Evolutionary conservation across 345 rosid genomes (phyloP).

Genomic region (Rhodomyrtus tomentosa): DNA sequence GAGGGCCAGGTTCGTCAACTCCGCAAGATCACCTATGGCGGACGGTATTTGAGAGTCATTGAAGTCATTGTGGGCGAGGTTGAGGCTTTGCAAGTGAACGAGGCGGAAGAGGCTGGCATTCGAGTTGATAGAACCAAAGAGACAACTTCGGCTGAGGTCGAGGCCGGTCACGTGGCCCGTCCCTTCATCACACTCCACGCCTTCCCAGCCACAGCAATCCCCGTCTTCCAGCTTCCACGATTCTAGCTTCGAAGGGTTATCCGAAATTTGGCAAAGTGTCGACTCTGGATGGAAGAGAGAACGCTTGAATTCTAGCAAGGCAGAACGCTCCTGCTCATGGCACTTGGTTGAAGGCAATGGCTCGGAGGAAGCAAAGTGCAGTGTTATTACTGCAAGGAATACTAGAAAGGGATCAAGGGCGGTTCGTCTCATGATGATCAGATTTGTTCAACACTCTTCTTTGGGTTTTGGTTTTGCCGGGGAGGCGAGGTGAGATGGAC

Average conservation of each 20-base stretch:
- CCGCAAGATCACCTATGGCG: neutral
- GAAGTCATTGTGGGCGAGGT: neutral
- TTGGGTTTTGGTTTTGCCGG: too few relatives aligned
- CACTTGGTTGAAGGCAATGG: neutral
- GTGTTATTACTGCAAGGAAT: neutral
- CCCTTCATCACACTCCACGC: slow-evolving; percentile 1
- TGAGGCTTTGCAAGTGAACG: slow-evolving; percentile 4
- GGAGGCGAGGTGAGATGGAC: too few relatives aligned
- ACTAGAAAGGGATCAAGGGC: neutral
- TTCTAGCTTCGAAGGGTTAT: neutral
- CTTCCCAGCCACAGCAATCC: neutral
- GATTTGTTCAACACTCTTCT: too few relatives aligned
- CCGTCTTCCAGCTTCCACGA: neutral
- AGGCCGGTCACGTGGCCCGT: slow-evolving; percentile 4
- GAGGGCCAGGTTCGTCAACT: slow-evolving; percentile 2
- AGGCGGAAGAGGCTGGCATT: slow-evolving; percentile 6
- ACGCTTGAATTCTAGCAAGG: neutral
- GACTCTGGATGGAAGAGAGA: neutral
- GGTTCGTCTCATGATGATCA: neutral
- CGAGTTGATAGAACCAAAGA: slow-evolving; percentile 1
- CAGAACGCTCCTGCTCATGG: neutral
- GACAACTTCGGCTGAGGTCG: slow-evolving; percentile 3
- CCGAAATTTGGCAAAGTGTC: too few relatives aligned
- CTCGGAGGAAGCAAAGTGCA: neutral
- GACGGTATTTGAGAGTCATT: neutral